phyloP scores from a whole-genome alignment of 2,329 filamentous ascomycete species.

The Rutstroemia sp. region DNA sequence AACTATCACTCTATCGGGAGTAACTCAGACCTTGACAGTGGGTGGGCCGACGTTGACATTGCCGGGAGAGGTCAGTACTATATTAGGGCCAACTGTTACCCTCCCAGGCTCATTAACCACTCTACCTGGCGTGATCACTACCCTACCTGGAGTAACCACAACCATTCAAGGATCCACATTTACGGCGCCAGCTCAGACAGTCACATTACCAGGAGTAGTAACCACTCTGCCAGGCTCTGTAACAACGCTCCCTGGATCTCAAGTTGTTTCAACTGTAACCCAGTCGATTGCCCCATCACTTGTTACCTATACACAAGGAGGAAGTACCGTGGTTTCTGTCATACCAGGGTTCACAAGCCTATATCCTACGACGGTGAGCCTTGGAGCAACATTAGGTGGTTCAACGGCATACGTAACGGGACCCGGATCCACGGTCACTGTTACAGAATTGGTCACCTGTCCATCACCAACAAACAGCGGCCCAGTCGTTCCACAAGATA shows the following conservation, averaged over 20 bases:
- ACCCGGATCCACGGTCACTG: slow-evolving; percentile 14
- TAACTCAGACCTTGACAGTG: background rate
- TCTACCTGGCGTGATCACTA: background rate
- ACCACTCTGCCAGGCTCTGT: background rate
- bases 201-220: background rate
- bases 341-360: slow-evolving; percentile 7
- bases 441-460: slow-evolving; percentile 15
- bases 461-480: slow-evolving; percentile 21
- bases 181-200: background rate
- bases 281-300: background rate
- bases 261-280: slow-evolving; percentile 1
- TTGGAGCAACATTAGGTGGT: slow-evolving; percentile 1
- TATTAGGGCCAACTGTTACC: background rate
- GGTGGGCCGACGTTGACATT: background rate
- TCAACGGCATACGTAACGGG: slow-evolving; percentile 4
- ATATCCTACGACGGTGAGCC: slow-evolving; percentile 8
- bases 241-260: background rate
- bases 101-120: background rate
- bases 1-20: background rate
- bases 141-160: background rate
- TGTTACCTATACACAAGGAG: slow-evolving; percentile 5
- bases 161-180: background rate
- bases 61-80: background rate
- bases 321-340: slow-evolving; percentile 12
- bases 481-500: slow-evolving; percentile 20